Evolutionary conservation across 1,139 yeast genomes (phyloP).

Genomic region (Ashbya aceris): DNA sequence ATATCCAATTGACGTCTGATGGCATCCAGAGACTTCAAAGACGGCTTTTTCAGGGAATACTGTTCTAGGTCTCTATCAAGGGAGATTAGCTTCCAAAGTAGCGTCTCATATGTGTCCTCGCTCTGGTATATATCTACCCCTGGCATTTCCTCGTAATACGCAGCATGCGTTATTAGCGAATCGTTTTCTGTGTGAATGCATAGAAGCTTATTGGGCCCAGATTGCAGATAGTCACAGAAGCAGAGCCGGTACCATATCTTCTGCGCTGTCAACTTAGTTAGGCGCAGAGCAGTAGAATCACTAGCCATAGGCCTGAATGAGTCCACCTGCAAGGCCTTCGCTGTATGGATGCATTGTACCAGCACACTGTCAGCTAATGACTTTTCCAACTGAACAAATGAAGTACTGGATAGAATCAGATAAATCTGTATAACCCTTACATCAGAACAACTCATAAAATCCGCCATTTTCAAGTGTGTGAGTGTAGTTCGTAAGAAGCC

Average conservation of each 20-base stretch:
- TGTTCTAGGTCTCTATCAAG: slow-evolving; percentile 27
- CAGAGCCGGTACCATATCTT: slow-evolving; percentile 26
- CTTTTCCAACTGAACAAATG: slow-evolving; percentile 10
- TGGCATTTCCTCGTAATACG: slow-evolving; percentile 16
- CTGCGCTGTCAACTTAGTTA: slow-evolving; percentile 20
- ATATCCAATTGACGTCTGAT: slow-evolving; percentile 20
- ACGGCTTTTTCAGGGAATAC: slow-evolving; percentile 20
- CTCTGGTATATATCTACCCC: slow-evolving; percentile 21
- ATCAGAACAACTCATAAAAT: slow-evolving; percentile 20
- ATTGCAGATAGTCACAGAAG: slow-evolving; percentile 20
- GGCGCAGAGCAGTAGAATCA: slow-evolving; percentile 17
- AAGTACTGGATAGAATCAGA: slow-evolving; percentile 22
- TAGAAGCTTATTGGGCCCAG: slow-evolving; percentile 18
- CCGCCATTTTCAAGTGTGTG: slow-evolving; percentile 12
- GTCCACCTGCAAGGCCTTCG: slow-evolving; percentile 19
- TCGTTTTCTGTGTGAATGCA: slow-evolving; percentile 21
- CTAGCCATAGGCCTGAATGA: slow-evolving; percentile 14
- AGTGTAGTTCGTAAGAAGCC: slow-evolving; percentile 15
- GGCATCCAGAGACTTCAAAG: slow-evolving; percentile 25
- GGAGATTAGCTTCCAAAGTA: slow-evolving; percentile 26
- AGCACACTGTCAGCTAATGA: slow-evolving; percentile 17
- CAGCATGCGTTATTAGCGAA: slow-evolving; percentile 24
- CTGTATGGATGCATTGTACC: slow-evolving; percentile 18
- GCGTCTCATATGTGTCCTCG: slow-evolving; percentile 24
- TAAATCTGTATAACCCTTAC: slow-evolving; percentile 21